These are phyloP conservation scores for Trichoderma sp. DNA, from an alignment of 2,329 filamentous ascomycete genomes.

Conservation along the genomic window DNA sequence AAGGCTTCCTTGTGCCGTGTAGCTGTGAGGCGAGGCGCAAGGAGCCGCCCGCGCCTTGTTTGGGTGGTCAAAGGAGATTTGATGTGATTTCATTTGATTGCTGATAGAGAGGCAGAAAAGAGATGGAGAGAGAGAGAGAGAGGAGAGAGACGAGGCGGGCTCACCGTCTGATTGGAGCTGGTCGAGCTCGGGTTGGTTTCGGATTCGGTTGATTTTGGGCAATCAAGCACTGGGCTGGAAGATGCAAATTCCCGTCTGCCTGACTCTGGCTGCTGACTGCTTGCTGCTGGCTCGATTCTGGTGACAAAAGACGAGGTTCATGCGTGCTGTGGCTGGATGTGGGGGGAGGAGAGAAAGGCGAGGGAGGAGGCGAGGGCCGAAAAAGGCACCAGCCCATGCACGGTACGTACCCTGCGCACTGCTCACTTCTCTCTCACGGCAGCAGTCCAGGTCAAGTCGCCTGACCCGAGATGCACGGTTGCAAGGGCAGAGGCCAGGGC, in stretches of 20 bases:
- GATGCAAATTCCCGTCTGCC: background rate
- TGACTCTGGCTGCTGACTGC: background rate
- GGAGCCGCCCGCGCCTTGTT: constrained; percentile 1
- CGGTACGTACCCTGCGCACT: constrained; percentile 20
- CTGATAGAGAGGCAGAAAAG: background rate
- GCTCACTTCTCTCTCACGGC: background rate
- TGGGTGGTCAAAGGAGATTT: constrained; percentile 4
- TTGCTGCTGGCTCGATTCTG: background rate
- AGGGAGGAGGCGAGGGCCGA: background rate
- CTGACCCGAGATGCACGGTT: constrained; percentile 10
- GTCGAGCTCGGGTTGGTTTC: background rate
- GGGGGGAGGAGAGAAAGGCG: constrained; percentile 6
- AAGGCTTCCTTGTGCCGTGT: constrained; percentile 1
- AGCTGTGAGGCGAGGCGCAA: background rate
- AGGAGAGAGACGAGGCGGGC: background rate
- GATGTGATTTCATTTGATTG: background rate
- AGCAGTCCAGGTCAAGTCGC: constrained; percentile 10
- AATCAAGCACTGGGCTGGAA: background rate
- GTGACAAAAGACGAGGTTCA: constrained; percentile 5
- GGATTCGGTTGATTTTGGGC: background rate
- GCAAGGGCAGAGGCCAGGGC: constrained; percentile 17
- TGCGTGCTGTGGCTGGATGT: constrained; percentile 16
- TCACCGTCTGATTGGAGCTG: background rate
- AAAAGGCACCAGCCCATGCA: background rate
- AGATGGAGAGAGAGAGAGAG: background rate